These are phyloP conservation scores for Botrytis paeoniae DNA, from an alignment of 2,329 filamentous ascomycete genomes.

Conservation along the genomic window DNA sequence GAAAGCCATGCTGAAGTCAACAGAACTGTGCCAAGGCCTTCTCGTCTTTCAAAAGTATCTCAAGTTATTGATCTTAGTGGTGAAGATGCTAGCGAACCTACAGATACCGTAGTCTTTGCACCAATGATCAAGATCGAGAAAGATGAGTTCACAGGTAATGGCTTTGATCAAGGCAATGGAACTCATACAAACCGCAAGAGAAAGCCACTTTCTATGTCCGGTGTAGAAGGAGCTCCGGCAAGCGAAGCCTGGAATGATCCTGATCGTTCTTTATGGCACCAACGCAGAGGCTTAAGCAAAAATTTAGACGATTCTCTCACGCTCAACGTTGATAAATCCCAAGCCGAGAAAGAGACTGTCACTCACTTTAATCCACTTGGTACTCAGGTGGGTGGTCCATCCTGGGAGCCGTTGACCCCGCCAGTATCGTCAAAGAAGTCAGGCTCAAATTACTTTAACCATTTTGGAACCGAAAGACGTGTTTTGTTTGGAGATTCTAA, in stretches of 20 bases:
- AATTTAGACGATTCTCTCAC: not conserved
- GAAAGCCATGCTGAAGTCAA: not conserved
- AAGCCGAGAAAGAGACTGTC: not conserved
- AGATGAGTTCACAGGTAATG: not conserved
- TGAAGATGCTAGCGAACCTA: not conserved
- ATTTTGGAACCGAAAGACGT: conserved; percentile 1
- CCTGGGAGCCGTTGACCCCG: conserved; percentile 5
- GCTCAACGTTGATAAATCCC: not conserved
- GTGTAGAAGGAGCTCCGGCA: not conserved
- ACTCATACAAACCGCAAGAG: not conserved
- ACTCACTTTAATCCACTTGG: not conserved
- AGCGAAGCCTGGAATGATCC: not conserved
- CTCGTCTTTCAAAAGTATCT: not conserved
- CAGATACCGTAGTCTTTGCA: not conserved
- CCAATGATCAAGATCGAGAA: not conserved
- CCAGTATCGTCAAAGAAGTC: not conserved
- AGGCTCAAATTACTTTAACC: not conserved
- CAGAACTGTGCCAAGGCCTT: not conserved
- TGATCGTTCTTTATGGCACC: not conserved
- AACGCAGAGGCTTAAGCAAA: not conserved
- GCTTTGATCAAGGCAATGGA: not conserved
- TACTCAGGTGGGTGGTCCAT: not conserved
- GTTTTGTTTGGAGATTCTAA: not conserved
- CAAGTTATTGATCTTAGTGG: not conserved
- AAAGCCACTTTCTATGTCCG: conserved; percentile 2